Evolutionary conservation across 2,329 filamentous ascomycete species (phyloP).

Genomic region (Boeremia exigua): DNA sequence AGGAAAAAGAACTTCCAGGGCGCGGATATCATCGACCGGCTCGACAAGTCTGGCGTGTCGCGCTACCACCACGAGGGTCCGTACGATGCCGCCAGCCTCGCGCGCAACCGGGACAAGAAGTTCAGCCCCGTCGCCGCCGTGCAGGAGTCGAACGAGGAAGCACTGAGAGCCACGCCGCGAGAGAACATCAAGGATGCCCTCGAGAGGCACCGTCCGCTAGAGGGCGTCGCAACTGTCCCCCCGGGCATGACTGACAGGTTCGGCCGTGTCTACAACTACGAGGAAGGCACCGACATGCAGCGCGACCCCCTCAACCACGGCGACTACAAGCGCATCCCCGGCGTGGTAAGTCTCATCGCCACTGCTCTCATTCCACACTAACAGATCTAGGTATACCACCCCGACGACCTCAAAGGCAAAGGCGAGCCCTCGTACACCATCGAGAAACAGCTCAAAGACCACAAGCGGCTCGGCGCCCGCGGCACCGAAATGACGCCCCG

Average conservation of each 20-base stretch:
- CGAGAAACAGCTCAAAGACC: conserved; percentile 70
- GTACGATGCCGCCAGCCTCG: conserved; percentile 80
- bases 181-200: conserved; percentile 80
- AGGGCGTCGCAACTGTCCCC: conserved; percentile 79
- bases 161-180: conserved; percentile 77
- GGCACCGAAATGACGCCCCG: conserved; percentile 55
- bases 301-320: conserved; percentile 70
- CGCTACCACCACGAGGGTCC: conserved; percentile 90
- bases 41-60: conserved; percentile 70
- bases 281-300: conserved; percentile 88
- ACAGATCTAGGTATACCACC: conserved; percentile 64
- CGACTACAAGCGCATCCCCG: conserved; percentile 78
- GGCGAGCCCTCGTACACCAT: conserved; percentile 76
- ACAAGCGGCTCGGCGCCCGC: conserved; percentile 53
- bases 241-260: conserved; percentile 71
- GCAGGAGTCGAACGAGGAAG: conserved; percentile 73
- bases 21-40: conserved; percentile 79
- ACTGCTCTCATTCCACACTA: conserved; percentile 4
- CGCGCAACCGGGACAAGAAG: conserved; percentile 70
- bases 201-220: conserved; percentile 75
- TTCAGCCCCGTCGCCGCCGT: conserved; percentile 79
- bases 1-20: conserved; percentile 69
- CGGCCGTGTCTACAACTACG: conserved; percentile 76
- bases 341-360: conserved; percentile 64
- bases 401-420: conserved; percentile 82